Evolutionary conservation across 2,329 filamentous ascomycete species (phyloP).

Genomic region (Pestalotiopsis sp.): DNA sequence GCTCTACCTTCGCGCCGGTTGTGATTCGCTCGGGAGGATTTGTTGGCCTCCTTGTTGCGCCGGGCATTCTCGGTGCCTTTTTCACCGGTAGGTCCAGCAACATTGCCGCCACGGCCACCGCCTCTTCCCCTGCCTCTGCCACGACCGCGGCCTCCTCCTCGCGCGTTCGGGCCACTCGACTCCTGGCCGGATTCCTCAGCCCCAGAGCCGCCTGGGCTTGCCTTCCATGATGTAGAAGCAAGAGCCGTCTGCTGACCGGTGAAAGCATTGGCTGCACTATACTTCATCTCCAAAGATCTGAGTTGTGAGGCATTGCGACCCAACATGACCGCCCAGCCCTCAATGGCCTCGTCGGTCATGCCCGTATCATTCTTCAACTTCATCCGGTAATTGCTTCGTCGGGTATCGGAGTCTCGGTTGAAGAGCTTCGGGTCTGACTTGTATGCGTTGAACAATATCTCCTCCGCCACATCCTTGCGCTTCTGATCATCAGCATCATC

Average conservation of each 20-base stretch:
- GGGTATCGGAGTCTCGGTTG: constrained; percentile 69
- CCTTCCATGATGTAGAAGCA: constrained; percentile 66
- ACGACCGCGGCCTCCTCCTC: constrained; percentile 47
- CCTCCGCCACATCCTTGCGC: constrained; percentile 61
- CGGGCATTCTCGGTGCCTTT: constrained; percentile 72
- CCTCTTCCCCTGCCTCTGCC: constrained; percentile 49
- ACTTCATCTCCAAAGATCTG: constrained; percentile 71
- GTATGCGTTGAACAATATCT: constrained; percentile 73
- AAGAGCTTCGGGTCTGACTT: constrained; percentile 68
- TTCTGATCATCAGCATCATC: constrained; percentile 51
- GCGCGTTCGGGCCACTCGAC: constrained; percentile 30
- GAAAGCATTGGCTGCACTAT: constrained; percentile 54
- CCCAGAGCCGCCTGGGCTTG: constrained; percentile 54
- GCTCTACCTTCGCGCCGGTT: constrained; percentile 75
- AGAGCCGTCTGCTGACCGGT: constrained; percentile 68
- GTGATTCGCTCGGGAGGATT: constrained; percentile 82
- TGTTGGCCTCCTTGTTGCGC: constrained; percentile 79
- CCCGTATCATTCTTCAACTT: constrained; percentile 75
- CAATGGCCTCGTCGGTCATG: constrained; percentile 91
- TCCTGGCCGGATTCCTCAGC: constrained; percentile 58
- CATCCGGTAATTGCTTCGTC: constrained; percentile 63
- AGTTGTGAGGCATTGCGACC: constrained; percentile 70
- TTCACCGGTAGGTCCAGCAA: constrained; percentile 68
- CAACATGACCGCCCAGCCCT: constrained; percentile 93
- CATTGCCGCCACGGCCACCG: constrained; percentile 58